Conservation (phyloP, 495 filamentous ascomycete species). For the Aspergillus sparsus region DNA sequence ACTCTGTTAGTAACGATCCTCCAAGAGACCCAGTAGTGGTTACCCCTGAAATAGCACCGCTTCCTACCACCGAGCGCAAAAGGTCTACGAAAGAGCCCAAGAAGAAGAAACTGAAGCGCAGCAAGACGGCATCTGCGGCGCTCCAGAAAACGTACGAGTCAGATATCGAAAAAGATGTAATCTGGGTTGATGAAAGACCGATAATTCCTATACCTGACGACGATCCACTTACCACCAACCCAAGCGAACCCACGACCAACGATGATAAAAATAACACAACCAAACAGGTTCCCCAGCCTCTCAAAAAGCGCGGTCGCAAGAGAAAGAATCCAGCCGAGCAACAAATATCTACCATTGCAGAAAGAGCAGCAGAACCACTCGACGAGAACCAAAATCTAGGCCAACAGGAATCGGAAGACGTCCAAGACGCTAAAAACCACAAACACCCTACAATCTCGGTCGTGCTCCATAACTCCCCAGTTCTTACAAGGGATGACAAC, state of each 20-base stretch:
- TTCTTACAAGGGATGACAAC: too few relatives aligned
- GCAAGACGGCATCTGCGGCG: constrained; percentile 39
- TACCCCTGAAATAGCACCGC: background rate
- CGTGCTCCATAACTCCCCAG: too few relatives aligned
- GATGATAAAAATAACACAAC: constrained; percentile 7
- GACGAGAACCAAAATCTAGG: background rate
- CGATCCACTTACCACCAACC: constrained; percentile 4
- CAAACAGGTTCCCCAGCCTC: constrained; percentile 20
- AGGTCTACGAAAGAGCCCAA: constrained; percentile 28
- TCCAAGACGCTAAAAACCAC: too few relatives aligned
- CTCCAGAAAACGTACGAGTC: constrained; percentile 31
- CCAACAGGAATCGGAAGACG: too few relatives aligned
- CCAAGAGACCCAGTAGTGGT: background rate
- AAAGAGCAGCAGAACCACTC: background rate
- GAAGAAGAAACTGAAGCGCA: constrained; percentile 45
- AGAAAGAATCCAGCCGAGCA: constrained; percentile 40
- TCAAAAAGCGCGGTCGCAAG: constrained; percentile 51
- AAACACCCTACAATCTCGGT: too few relatives aligned
- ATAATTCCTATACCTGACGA: background rate
- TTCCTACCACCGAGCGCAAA: background rate
- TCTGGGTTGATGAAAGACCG: constrained; percentile 41
- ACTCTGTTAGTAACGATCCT: background rate
- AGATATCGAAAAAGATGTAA: constrained; percentile 38
- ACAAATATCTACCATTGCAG: background rate
- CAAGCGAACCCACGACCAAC: background rate